A percentile compares a stretch with the other conserved stretches of the same genome.
phyloP scores from a whole-genome alignment of 352 stramenopile species.

The Phytophthora pini region DNA sequence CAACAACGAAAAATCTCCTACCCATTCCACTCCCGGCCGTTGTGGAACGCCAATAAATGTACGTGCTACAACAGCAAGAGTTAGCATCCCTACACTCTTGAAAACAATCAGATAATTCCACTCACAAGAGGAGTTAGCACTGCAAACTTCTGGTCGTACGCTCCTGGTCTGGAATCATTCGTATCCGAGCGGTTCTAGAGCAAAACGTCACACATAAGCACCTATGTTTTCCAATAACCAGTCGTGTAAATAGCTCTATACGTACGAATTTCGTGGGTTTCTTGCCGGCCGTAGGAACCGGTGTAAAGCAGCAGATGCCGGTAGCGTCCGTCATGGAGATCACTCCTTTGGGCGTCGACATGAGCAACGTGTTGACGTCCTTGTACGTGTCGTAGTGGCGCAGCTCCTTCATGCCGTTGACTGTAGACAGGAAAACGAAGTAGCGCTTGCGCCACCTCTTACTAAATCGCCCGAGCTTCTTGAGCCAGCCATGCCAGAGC shows the following conservation, averaged over 20 bases:
- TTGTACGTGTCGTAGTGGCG: slow-evolving; percentile 78
- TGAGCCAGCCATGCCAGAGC: slow-evolving; percentile 87
- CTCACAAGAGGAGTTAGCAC: slow-evolving; percentile 73
- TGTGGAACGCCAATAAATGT: slow-evolving; percentile 78
- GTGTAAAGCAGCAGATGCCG: slow-evolving; percentile 80
- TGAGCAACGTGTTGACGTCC: slow-evolving; percentile 61
- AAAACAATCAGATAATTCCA: neutral
- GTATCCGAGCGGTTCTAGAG: slow-evolving; percentile 60
- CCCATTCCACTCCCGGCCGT: slow-evolving; percentile 70
- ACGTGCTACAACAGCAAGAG: slow-evolving; percentile 55
- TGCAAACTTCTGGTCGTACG: slow-evolving; percentile 80
- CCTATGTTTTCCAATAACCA: neutral
- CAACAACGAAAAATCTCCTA: slow-evolving; percentile 23
- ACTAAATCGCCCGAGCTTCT: slow-evolving; percentile 85
- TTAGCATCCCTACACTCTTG: neutral
- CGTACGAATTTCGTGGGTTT: slow-evolving; percentile 73
- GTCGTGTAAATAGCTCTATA: neutral
- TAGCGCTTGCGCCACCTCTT: slow-evolving; percentile 83
- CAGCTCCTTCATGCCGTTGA: slow-evolving; percentile 75
- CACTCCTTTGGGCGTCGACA: slow-evolving; percentile 76
- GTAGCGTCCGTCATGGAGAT: slow-evolving; percentile 75
- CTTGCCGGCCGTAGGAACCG: slow-evolving; percentile 41
- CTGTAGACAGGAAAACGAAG: slow-evolving; percentile 77
- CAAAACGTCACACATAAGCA: slow-evolving; percentile 4
- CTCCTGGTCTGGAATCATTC: slow-evolving; percentile 55